Base-by-base conservation (phyloP, 495 filamentous ascomycete species). In the Usnea hakonensis region DNA sequence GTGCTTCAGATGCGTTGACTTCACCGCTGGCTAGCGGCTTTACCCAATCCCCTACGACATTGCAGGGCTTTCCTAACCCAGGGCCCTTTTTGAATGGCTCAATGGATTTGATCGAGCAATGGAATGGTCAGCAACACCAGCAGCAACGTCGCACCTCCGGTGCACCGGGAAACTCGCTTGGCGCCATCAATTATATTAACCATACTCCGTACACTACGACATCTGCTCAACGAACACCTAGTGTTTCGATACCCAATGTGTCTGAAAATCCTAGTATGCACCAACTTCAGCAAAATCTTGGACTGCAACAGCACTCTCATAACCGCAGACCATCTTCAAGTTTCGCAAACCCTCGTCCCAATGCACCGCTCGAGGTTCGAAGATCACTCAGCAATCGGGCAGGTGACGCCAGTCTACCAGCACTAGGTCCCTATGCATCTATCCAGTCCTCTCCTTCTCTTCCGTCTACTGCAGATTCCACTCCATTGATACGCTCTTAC, bases 401-500 rank as follows among this genome's bases (percentile, higher is more conserved):
- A 52, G n/a, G 26, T 19, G 48, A 52, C 1, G 19, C 28, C 10
- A 32, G 23, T 52, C 14, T 52, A 17, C 48, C 14, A 28, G 28
- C 48, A 52, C 28, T 19, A n/a, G 32, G 48, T 32, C 28, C 26
- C 5, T 28, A 9, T 32, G 5, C 48, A 21, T 52, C 19, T 16
- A 30, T 52, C 17, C 26, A 19, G 5, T 28, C 48, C 23, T n/a
- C 26, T 19, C 14, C 48, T 52, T 19, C 48, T 52, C 26, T 32
- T 32, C 26, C 28, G 21, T 8, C 28, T 33, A 14, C 30, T 32
- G 3, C 26, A 26, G 8, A 50, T 6, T 26, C 23, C 28, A 52
- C 48, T 52, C 46, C 26, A 28, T 62, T 62, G 52, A 57, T 62
- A 48, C 53, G 40, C 26, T 37, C 52, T 13, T 41, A 62, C 52